Evolutionary conservation across 2,329 filamentous ascomycete species (phyloP), one percentile per base, ranked within the genome.

Genomic region (Ambrosiella beaveri): DNA sequence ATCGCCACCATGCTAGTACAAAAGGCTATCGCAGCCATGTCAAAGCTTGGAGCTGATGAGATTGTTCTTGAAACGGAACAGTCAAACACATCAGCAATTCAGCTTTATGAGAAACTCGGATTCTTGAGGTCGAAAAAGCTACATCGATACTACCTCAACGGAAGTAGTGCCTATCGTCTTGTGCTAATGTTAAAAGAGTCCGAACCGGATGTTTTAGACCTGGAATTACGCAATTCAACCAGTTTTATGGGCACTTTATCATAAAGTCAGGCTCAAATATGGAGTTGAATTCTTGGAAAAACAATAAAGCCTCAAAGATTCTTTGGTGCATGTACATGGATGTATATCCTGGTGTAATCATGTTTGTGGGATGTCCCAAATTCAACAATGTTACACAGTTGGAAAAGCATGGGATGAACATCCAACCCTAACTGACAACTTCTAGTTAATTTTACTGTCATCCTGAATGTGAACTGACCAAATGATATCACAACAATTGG

Each of bases 51-150:
- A 65, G 93, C 93, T 27, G 91, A 97, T 67, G 93, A 98, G 73
- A 84, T 98, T 61, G 91, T 94, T 1, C 79, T 98, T 36, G 93
- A 98, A 72, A 98, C 93, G 0, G 93, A 98, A 71, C 88, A 94
- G 69, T 88, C 85, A 13, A 98, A 98, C 67, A 80, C 82, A 0
- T 84, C 89, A 0, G 93, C 90, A 17, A 88, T 97, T 74, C 86
- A 88, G 63, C 74, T 98, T 8, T 98, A 98, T 70, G 91, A 98
- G 69, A 78, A 89, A 0, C 75, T 98, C 7, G 93, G 93, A 0
- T 98, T 98, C 66, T 70, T 97, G 19, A 78, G 91, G 56, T 95
- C 88, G 61, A 98, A 98, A 71, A 86, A 89, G 61, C 71, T 98
- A 57, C 90, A 97, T 70, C 78, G 93, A 49, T 98, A 98, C 68